Conservation (phyloP, 495 filamentous ascomycete genomes). For the Podospora pseudopauciseta region DNA sequence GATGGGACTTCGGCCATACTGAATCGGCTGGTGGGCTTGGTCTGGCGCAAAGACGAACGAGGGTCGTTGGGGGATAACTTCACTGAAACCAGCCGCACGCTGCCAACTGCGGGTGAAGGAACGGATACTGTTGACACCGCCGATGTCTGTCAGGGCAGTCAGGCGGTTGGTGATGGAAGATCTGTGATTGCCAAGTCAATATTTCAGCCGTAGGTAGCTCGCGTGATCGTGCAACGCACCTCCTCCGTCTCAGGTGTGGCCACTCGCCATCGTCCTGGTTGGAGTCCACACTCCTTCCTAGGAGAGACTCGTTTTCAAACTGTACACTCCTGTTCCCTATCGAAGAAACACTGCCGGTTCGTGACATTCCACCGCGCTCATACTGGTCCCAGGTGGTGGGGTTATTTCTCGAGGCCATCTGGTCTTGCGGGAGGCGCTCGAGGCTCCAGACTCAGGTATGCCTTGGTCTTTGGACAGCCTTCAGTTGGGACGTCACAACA, state of each 20-base stretch:
- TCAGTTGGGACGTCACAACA: conserved; percentile 2
- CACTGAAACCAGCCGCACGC: conserved; percentile 81
- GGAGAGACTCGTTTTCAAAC: conserved; percentile 41
- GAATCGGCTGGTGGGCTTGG: conserved; percentile 34
- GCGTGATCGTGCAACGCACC: conserved; percentile 21
- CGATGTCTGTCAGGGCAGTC: conserved; percentile 66
- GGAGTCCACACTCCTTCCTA: conserved; percentile 34
- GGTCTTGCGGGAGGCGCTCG: not conserved
- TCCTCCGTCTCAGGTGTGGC: conserved; percentile 37
- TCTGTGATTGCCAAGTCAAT: conserved; percentile 31
- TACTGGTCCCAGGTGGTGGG: conserved; percentile 55
- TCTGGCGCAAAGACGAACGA: conserved; percentile 61
- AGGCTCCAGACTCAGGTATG: not conserved
- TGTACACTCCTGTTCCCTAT: conserved; percentile 33
- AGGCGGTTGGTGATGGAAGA: conserved; percentile 75
- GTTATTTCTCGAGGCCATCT: conserved; percentile 38
- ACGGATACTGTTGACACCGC: conserved; percentile 89
- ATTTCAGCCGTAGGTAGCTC: conserved; percentile 4
- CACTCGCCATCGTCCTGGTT: conserved; percentile 33
- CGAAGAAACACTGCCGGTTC: conserved; percentile 38
- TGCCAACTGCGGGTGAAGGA: conserved; percentile 95
- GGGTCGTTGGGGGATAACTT: conserved; percentile 72
- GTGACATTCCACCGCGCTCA: conserved; percentile 30
- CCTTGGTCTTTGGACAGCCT: not conserved
- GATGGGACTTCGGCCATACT: conserved; percentile 34